These are phyloP conservation scores for Alternaria arbusti DNA, from an alignment of 2,329 filamentous ascomycete genomes.

Conservation along the genomic window DNA sequence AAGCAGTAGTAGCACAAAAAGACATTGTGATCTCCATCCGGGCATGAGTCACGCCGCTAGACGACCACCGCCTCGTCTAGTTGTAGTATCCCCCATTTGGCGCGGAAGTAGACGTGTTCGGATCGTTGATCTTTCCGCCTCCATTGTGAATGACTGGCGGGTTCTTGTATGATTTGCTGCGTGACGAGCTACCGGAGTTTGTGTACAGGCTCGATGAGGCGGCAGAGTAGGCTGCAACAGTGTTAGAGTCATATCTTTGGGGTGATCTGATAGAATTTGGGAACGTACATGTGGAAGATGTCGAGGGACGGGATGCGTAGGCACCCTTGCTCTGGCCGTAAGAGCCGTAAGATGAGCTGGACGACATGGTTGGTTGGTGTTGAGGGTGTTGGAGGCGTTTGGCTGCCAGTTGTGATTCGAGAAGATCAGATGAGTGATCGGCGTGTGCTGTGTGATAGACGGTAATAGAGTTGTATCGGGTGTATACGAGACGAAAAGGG, in stretches of 20 bases:
- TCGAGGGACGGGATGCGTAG: conserved; percentile 33
- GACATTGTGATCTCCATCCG: not conserved
- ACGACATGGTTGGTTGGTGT: conserved; percentile 31
- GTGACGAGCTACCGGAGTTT: conserved; percentile 29
- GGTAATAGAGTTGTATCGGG: conserved; percentile 17
- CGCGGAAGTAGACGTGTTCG: conserved; percentile 37
- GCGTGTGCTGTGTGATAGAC: not conserved
- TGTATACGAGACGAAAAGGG: conserved; percentile 14
- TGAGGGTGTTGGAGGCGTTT: conserved; percentile 21
- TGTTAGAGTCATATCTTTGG: conserved; percentile 11
- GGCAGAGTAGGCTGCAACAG: conserved; percentile 17
- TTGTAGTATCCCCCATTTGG: conserved; percentile 40
- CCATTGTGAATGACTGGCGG: conserved; percentile 39
- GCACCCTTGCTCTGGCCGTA: conserved; percentile 30
- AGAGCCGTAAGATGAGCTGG: conserved; percentile 32
- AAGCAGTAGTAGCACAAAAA: not conserved
- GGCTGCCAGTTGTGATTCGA: conserved; percentile 16
- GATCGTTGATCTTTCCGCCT: conserved; percentile 36
- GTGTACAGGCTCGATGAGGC: conserved; percentile 35
- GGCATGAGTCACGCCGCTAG: not conserved
- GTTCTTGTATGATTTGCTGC: conserved; percentile 36
- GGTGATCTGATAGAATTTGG: conserved; percentile 1
- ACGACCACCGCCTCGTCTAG: conserved; percentile 4
- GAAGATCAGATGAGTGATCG: conserved; percentile 1
- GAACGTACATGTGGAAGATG: conserved; percentile 32